Base-by-base conservation (phyloP, 306 rosid genomes). In the Gastrolobium bilobum region DNA sequence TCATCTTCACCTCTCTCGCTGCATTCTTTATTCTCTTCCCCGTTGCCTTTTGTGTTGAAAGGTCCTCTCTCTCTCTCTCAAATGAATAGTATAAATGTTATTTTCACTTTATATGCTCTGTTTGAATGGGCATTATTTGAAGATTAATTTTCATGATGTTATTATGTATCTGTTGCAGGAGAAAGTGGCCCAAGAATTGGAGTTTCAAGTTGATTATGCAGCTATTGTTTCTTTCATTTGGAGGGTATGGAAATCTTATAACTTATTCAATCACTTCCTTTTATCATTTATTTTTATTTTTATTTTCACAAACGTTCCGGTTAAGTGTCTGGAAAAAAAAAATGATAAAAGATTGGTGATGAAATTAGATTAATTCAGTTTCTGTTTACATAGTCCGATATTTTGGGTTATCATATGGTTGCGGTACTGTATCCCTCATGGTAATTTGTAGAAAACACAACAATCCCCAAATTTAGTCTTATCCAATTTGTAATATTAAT, bases 1-100 rank as follows among this genome's bases (percentile, higher is more conserved):
- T 92, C 65, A 81, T 94, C 73, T 86, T 84, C 83, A 80, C 92
- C 40, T 47, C 89, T 82, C 40, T 90, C 2, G 82, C 99, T 20
- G 84, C 97, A 6, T 95, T 86, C 86, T 46, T 92, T 42, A 5
- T 95, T 72, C 76, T 94, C 73, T 86, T 88, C 54, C 99, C 97
- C 10, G 33, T 86, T 31, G 92, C 99, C 58, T 20, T 84, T 82
- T 84, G 8, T 78, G 88, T 88, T 76, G 97, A 94, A 91, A 91
- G 99, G 99, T 91, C 7, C 5, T 71, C 51, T 65, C 70, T 56
- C 14, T 83, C 4, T 65, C 70, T 75, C 10, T 35, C 34, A 4
- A 39, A 51, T 71, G 50, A 34, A 51, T 5, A 0, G 2, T 58
- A 43, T 0, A 43, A 10, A 31, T 34, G 1, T 2, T 6, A 6